A percentile compares a stretch with the other conserved stretches of the same genome.
Evolutionary conservation across 164 flowering plant species (phyloP).

Genomic region (Warburgia ugandensis): DNA sequence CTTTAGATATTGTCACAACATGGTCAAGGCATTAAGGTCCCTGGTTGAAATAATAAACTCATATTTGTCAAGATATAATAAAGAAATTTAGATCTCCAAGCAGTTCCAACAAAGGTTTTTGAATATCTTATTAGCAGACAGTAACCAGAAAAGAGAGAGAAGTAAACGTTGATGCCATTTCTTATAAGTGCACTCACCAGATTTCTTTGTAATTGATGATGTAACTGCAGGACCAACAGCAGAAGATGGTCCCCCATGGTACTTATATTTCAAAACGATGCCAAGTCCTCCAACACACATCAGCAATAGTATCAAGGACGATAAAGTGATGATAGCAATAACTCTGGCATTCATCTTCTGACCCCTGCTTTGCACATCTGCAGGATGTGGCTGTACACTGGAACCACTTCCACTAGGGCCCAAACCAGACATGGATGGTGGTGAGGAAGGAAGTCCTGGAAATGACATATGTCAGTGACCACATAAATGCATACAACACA

Average conservation of each 20-base stretch:
- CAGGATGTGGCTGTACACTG: constrained; percentile 31
- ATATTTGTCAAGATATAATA: no score
- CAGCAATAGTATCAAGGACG: constrained; percentile 64
- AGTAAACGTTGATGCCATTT: not conserved
- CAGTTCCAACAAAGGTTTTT: constrained; percentile 28
- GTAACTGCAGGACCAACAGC: constrained; percentile 69
- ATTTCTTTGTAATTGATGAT: constrained; percentile 62
- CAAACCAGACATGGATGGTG: constrained; percentile 14
- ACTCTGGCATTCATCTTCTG: constrained; percentile 54
- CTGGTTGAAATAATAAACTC: no score
- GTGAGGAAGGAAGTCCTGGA: constrained; percentile 71
- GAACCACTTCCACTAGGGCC: not conserved
- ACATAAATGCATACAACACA: not conserved
- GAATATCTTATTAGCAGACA: not conserved
- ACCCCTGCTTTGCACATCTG: constrained; percentile 48
- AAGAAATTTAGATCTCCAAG: constrained; percentile 79
- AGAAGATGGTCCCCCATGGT: constrained; percentile 47
- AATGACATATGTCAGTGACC: constrained; percentile 17
- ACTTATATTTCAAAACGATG: constrained; percentile 59
- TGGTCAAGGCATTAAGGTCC: constrained; percentile 91
- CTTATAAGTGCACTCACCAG: constrained; percentile 37
- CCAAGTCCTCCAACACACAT: constrained; percentile 48
- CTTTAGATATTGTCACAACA: not conserved
- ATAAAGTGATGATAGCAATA: constrained; percentile 52
- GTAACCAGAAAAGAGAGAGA: not conserved